Percentiles rank a stretch among this genome's conserved stretches.
These are phyloP conservation scores for Chalciporus pseudorubinellus DNA, from an alignment of 768 basidiomycete species.

Conservation along the genomic window DNA sequence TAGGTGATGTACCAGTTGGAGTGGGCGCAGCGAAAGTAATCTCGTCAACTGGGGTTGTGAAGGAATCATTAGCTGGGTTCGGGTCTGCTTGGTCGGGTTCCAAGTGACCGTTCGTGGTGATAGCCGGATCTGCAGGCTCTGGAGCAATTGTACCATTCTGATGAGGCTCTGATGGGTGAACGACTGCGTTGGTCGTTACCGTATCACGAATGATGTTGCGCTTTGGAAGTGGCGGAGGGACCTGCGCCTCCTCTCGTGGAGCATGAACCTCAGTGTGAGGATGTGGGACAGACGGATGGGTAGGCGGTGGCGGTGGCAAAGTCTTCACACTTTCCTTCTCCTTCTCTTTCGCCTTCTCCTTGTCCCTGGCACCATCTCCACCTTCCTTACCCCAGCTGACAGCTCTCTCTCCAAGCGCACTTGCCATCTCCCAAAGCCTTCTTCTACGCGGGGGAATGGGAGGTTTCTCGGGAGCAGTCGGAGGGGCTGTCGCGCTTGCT, in stretches of 20 bases:
- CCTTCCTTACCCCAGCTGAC: slow-evolving; percentile 51
- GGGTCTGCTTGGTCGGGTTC: slow-evolving; percentile 9
- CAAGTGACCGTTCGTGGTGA: slow-evolving; percentile 2
- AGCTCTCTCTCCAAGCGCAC: slow-evolving; percentile 57
- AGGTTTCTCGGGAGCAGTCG: slow-evolving; percentile 42
- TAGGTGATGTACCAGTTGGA: slow-evolving; percentile 4
- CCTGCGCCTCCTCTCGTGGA: slow-evolving; percentile 9
- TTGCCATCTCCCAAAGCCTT: slow-evolving; percentile 68
- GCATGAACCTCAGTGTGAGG: slow-evolving; percentile 12
- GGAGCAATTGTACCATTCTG: neutral
- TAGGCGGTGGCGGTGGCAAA: slow-evolving; percentile 22
- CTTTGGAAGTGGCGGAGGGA: slow-evolving; percentile 52
- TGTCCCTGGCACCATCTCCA: slow-evolving; percentile 23
- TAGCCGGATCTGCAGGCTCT: slow-evolving; percentile 5
- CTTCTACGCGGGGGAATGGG: slow-evolving; percentile 62
- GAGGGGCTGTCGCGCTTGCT: neutral
- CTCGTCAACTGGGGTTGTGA: slow-evolving; percentile 23
- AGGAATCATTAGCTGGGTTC: slow-evolving; percentile 11
- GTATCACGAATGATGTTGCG: slow-evolving; percentile 40
- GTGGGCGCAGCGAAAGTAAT: slow-evolving; percentile 14
- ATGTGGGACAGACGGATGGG: slow-evolving; percentile 26
- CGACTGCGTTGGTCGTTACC: slow-evolving; percentile 11
- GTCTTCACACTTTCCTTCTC: slow-evolving; percentile 6
- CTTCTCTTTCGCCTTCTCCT: slow-evolving; percentile 30
- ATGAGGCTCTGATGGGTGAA: neutral